Evolutionary conservation across 2,329 filamentous ascomycete genomes (phyloP), one percentile per base, ranked within the genome.

Genomic region (Lachnellula suecica): DNA sequence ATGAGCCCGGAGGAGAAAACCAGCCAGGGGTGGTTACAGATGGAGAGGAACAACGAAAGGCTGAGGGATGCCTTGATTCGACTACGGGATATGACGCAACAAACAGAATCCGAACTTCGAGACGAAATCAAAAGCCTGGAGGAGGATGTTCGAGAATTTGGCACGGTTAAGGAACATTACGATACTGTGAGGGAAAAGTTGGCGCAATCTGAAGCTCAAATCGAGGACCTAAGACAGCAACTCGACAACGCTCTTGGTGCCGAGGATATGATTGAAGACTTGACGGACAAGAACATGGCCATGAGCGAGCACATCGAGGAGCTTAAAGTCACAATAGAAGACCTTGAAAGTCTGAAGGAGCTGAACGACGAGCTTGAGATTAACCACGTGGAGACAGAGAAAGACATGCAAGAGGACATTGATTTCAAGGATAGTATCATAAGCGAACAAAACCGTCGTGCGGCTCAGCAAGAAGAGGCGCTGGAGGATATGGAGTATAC

Each of bases 281-380:
- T 99, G 35, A 91, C 89, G 0, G 89, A 94, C 57, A 87, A 91
- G 64, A 97, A 95, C 65, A 86, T 94, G 75, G 81, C 80, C 58
- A 85, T 96, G 67, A 84, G 86, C 31, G 89, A 96, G 68, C 83
- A 91, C 66, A 85, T 97, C 40, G 87, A 91, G 56, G 87, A 96
- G 66, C 80, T 97, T 47, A 87, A 87, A 64, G 84, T 84, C 17
- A 84, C 87, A 7, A 88, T 97, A 55, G 87, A 92, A 57, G 93
- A 97, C 59, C 79, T 97, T 10, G 91, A 97, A 69, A 90, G 83
- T 54, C 74, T 97, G 48, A 92, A 91, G 67, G 93, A 99, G 67
- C 84, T 97, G 62, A 95, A 91, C 62, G 92, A 97, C 64, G 94
- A 99, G 71, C 83, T 99, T 3, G 92, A 97, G 68, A 82, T 90